Evolutionary conservation across 2,329 filamentous ascomycete genomes (phyloP).

Genomic region (Cercospora janseana): DNA sequence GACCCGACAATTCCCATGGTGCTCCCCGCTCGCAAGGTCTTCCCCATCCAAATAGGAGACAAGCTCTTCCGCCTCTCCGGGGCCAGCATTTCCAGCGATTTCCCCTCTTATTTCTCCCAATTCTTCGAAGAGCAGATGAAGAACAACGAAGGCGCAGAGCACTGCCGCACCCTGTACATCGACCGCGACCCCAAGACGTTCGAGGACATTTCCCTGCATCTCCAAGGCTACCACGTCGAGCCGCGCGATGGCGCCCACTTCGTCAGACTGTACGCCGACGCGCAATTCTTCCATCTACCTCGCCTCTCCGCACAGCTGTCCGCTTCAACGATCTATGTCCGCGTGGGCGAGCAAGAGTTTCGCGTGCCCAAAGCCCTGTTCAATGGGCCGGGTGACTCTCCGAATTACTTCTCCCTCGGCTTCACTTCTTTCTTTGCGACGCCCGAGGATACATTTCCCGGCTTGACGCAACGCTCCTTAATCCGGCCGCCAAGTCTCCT

Average conservation of each 20-base stretch:
- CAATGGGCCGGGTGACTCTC: slow-evolving; percentile 79
- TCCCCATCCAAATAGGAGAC: slow-evolving; percentile 68
- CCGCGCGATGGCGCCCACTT: slow-evolving; percentile 83
- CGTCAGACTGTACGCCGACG: slow-evolving; percentile 88
- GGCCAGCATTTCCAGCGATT: slow-evolving; percentile 58
- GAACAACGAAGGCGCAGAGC: slow-evolving; percentile 57
- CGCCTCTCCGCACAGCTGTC: slow-evolving; percentile 87
- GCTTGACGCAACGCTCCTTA: slow-evolving; percentile 72
- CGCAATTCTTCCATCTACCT: slow-evolving; percentile 90
- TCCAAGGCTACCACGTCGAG: slow-evolving; percentile 86
- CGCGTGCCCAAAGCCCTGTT: slow-evolving; percentile 88
- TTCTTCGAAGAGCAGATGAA: slow-evolving; percentile 85
- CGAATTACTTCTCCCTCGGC: slow-evolving; percentile 92
- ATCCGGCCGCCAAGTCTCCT: slow-evolving; percentile 83
- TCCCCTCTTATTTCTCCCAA: slow-evolving; percentile 92
- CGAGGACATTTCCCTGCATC: slow-evolving; percentile 80
- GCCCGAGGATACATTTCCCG: slow-evolving; percentile 78
- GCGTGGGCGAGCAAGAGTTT: slow-evolving; percentile 83
- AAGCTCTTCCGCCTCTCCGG: slow-evolving; percentile 68
- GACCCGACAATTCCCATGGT: slow-evolving; percentile 39
- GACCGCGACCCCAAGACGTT: slow-evolving; percentile 90
- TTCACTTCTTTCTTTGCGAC: slow-evolving; percentile 84
- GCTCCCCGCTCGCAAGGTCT: slow-evolving; percentile 68
- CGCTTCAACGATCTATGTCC: slow-evolving; percentile 87
- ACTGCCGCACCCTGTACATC: slow-evolving; percentile 82